A percentile compares a stretch with the other conserved stretches of the same genome.
These are phyloP conservation scores for Fusarium luffae DNA, from an alignment of 2,329 filamentous ascomycete genomes.

Conservation along the genomic window DNA sequence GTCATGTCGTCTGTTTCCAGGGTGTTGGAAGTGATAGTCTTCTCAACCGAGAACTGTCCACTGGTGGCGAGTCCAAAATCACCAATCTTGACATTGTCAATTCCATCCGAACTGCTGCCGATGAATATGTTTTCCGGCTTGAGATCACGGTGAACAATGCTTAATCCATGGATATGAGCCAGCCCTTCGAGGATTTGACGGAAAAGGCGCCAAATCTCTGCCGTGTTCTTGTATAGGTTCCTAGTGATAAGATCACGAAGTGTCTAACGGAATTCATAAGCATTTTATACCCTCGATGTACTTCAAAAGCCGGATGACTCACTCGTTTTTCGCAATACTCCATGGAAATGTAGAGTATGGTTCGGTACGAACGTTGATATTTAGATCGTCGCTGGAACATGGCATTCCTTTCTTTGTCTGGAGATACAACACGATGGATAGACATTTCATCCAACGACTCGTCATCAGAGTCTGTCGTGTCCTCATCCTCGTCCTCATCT, in stretches of 20 bases:
- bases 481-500: conserved; percentile 48
- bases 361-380: conserved; percentile 67
- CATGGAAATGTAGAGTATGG: conserved; percentile 96
- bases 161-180: conserved; percentile 74
- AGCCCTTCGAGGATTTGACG: conserved; percentile 89
- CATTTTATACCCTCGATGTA: neutral
- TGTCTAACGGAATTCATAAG: conserved; percentile 60
- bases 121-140: conserved; percentile 99
- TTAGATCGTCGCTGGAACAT: conserved; percentile 49
- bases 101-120: conserved; percentile 71
- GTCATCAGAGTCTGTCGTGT: conserved; percentile 59
- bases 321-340: conserved; percentile 95
- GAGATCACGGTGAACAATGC: conserved; percentile 94
- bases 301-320: conserved; percentile 46
- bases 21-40: conserved; percentile 52
- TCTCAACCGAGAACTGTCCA: conserved; percentile 77
- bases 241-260: conserved; percentile 87
- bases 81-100: conserved; percentile 92
- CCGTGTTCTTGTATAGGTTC: conserved; percentile 76
- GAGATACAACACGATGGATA: conserved; percentile 45
- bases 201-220: conserved; percentile 90
- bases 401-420: conserved; percentile 47
- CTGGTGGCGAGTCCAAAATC: conserved; percentile 96
- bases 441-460: conserved; percentile 52
- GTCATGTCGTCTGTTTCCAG: conserved; percentile 73